These are phyloP conservation scores for Suillus americanus DNA, from an alignment of 768 basidiomycete species.

Conservation along the genomic window DNA sequence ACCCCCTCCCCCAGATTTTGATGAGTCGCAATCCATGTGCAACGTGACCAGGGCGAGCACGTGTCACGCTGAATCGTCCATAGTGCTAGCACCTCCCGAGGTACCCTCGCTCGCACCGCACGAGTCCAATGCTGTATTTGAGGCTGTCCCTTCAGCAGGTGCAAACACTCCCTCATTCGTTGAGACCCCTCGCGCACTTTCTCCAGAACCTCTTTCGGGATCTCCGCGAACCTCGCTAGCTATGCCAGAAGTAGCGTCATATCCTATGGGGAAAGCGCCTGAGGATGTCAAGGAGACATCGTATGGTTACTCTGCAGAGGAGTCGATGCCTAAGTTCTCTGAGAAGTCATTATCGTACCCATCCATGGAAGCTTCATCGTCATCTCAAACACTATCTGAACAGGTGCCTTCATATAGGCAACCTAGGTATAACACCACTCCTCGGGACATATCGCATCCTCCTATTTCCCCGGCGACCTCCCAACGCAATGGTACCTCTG, in stretches of 20 bases:
- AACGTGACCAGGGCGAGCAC: not conserved
- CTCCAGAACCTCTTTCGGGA: not conserved
- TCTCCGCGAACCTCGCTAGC: not conserved
- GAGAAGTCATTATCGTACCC: not conserved
- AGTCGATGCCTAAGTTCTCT: not conserved
- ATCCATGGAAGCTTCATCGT: not conserved
- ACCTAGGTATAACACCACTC: not conserved
- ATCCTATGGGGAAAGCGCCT: not conserved
- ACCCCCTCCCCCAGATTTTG: conserved; percentile 25
- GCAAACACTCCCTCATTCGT: not conserved
- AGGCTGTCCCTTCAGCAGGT: not conserved
- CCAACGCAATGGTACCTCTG: not conserved
- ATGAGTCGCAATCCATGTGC: conserved; percentile 11
- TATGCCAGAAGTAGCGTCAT: not conserved
- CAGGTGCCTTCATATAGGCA: not conserved
- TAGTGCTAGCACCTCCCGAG: not conserved
- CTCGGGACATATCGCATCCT: not conserved
- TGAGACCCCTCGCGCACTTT: too few relatives aligned
- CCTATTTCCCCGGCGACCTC: not conserved
- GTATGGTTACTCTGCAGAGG: not conserved
- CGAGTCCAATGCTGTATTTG: not conserved
- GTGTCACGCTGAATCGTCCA: not conserved
- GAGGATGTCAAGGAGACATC: not conserved
- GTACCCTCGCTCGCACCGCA: not conserved
- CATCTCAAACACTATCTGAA: not conserved